These are phyloP conservation scores for Cladosporium sp. DNA, from an alignment of 2,329 filamentous ascomycete species.

Conservation along the genomic window DNA sequence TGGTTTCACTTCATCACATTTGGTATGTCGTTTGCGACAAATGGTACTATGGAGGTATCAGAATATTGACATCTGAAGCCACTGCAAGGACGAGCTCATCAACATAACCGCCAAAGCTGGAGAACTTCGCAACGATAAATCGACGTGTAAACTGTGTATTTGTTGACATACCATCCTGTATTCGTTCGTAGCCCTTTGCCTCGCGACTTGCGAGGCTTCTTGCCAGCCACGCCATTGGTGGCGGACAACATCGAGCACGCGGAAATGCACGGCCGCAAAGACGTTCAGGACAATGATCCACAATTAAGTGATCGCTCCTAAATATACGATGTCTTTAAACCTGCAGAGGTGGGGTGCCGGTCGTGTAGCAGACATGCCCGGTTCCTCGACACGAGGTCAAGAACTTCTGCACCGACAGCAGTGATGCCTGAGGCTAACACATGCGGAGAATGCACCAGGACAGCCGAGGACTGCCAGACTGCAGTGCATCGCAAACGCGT, in stretches of 20 bases:
- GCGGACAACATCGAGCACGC: slow-evolving; percentile 7
- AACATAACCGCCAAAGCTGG: background rate
- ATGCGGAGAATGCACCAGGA: background rate
- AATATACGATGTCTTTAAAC: background rate
- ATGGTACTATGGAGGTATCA: slow-evolving; percentile 27
- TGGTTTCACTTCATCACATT: slow-evolving; percentile 54
- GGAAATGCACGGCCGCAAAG: background rate
- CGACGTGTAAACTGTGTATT: background rate
- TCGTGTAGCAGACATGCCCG: background rate
- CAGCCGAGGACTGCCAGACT: background rate
- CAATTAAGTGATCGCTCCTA: background rate
- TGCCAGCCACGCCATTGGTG: slow-evolving; percentile 13
- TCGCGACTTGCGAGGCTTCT: slow-evolving; percentile 34
- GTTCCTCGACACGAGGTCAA: slow-evolving; percentile 13
- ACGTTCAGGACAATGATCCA: background rate
- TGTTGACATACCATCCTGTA: slow-evolving; percentile 27
- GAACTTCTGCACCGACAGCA: background rate
- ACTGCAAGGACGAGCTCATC: background rate
- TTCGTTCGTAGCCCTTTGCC: slow-evolving; percentile 34
- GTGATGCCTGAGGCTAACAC: background rate
- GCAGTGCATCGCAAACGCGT: background rate
- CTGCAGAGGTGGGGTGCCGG: background rate
- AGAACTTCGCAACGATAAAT: background rate
- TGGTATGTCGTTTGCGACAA: slow-evolving; percentile 48
- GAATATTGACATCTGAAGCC: slow-evolving; percentile 1